A percentile compares a stretch with the other conserved stretches of the same genome.
phyloP scores from a whole-genome alignment of 768 basidiomycete species.

The Hygrophorus pudorinus region DNA sequence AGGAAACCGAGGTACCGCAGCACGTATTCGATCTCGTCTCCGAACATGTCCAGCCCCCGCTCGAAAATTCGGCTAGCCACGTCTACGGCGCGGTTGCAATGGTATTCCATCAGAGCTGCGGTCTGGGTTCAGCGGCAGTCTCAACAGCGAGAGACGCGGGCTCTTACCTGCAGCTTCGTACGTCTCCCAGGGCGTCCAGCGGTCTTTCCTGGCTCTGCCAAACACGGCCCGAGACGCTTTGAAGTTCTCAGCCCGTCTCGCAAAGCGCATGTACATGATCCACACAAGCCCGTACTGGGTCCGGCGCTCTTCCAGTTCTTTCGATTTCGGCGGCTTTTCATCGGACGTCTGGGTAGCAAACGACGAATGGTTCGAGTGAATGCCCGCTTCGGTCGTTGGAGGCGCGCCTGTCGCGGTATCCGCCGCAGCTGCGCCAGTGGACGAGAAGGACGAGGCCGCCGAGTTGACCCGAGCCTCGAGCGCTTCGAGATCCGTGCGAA shows the following conservation, averaged over 20 bases:
- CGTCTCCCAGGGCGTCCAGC: conserved; percentile 82
- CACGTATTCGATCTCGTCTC: conserved; percentile 77
- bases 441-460: conserved; percentile 20
- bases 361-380: conserved; percentile 32
- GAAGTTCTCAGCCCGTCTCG: conserved; percentile 78
- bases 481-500: conserved; percentile 54
- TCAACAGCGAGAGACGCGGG: conserved; percentile 5
- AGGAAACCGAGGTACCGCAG: conserved; percentile 87
- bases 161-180: conserved; percentile 82
- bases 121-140: conserved; percentile 2
- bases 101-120: conserved; percentile 90
- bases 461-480: conserved; percentile 37
- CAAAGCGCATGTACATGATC: conserved; percentile 93
- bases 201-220: conserved; percentile 66
- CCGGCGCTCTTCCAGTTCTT: conserved; percentile 47
- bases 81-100: conserved; percentile 65
- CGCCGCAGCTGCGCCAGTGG: conserved; percentile 1
- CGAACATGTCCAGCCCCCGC: conserved; percentile 78
- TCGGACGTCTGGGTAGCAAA: conserved; percentile 42
- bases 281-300: conserved; percentile 71
- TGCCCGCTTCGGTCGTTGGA: conserved; percentile 6
- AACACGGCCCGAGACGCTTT: conserved; percentile 73
- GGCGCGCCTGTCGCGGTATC: not conserved
- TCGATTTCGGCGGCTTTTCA: conserved; percentile 40
- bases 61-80: conserved; percentile 92